Percentiles rank a stretch among this genome's conserved stretches.
These are phyloP conservation scores for Boletus sp. DNA, from an alignment of 768 basidiomycete genomes.

Conservation along the genomic window DNA sequence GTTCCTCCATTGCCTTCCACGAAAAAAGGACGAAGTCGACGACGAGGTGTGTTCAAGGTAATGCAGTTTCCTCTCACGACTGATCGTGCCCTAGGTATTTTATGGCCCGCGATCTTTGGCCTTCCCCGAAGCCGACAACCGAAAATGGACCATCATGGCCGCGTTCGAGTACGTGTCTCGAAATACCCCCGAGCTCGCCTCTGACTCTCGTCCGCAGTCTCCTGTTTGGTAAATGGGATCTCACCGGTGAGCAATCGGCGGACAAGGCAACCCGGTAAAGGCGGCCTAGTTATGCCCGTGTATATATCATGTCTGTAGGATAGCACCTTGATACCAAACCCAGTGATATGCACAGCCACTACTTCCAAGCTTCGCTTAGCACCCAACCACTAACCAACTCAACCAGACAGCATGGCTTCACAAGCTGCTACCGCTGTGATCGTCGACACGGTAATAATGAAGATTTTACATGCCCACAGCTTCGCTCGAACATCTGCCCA, in stretches of 20 bases:
- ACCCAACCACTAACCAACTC: not conserved
- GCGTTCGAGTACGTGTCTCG: slow-evolving; percentile 70
- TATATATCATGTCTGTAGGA: not conserved
- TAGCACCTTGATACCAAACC: not conserved
- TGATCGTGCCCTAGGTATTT: slow-evolving; percentile 60
- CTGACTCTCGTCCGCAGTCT: slow-evolving; percentile 18
- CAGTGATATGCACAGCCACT: slow-evolving; percentile 7
- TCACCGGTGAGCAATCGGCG: slow-evolving; percentile 20
- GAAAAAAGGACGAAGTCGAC: slow-evolving; percentile 91
- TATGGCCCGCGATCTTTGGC: slow-evolving; percentile 90
- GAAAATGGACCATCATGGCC: slow-evolving; percentile 97
- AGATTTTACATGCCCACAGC: slow-evolving; percentile 72
- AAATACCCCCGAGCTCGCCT: not conserved
- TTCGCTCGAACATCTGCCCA: slow-evolving; percentile 77
- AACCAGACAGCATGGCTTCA: slow-evolving; percentile 21
- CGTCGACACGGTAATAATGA: slow-evolving; percentile 64
- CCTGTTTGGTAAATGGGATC: slow-evolving; percentile 49
- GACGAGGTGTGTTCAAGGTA: slow-evolving; percentile 64
- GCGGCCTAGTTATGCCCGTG: too few relatives aligned
- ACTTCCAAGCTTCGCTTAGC: not conserved
- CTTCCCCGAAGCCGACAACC: slow-evolving; percentile 94
- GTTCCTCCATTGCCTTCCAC: slow-evolving; percentile 94
- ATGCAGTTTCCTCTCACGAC: not conserved
- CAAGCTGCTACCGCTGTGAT: slow-evolving; percentile 54
- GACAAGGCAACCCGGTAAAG: slow-evolving; percentile 10